Evolutionary conservation across 2,329 filamentous ascomycete genomes (phyloP), one percentile per base, ranked within the genome.

Genomic region (Scorias spongiosa): DNA sequence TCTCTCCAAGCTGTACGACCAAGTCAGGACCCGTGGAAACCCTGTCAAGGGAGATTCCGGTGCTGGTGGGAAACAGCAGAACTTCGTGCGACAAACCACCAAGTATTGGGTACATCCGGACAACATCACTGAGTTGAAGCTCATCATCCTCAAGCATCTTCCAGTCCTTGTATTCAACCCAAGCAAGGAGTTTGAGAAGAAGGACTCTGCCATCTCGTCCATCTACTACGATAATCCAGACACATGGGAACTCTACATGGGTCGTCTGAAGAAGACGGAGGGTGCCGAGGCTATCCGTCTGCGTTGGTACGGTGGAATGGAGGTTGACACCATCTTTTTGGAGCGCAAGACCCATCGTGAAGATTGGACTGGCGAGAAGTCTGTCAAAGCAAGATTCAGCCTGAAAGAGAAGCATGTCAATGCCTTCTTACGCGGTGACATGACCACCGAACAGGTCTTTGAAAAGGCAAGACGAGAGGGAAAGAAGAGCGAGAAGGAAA

Each of bases 81-180:
- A 83, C 70, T 98, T 98, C 59, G 79, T 98, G 49, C 84, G 91
- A 47, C 85, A 96, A 60, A 98, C 91, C 1, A 98, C 91, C 29
- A 98, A 98, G 65, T 98, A 98, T 69, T 98, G 91, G 91, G 91
- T 98, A 39, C 91, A 98, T 59, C 85, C 84, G 2, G 91, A 96
- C 65, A 98, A 98, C 59, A 91, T 98, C 54, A 96, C 91, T 5
- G 91, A 98, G 67, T 67, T 98, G 49, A 98, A 98, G 70, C 80
- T 98, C 63, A 89, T 98, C 59, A 88, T 98, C 58, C 71, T 98
- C 42, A 96, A 98, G 72, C 91, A 98, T 68, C 72, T 98, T 49
- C 91, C 91, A 0, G 91, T 98, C 8, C 73, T 98, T 12, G 91
- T 98, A 10, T 98, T 96, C 72, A 98, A 96, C 60, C 75, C 89